These are phyloP conservation scores for Phytopythium ostracodes DNA, from an alignment of 352 stramenopile genomes.

Conservation along the genomic window DNA sequence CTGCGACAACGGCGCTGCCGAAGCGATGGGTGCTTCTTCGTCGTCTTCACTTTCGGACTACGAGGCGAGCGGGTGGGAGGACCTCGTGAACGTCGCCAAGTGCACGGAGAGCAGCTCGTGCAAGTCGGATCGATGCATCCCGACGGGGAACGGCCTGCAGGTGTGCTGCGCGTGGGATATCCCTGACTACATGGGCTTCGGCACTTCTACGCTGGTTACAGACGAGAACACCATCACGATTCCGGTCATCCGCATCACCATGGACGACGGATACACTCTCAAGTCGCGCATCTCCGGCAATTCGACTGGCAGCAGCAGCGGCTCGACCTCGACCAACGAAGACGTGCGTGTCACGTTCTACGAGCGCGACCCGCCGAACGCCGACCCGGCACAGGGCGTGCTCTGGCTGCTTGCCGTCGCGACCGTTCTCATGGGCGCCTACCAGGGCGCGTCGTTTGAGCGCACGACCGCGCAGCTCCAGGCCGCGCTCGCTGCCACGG, in stretches of 20 bases:
- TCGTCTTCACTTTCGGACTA: constrained; percentile 27
- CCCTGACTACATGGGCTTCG: constrained; percentile 67
- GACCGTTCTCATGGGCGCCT: constrained; percentile 68
- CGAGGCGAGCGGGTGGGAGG: constrained; percentile 20
- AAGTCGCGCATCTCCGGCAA: constrained; percentile 28
- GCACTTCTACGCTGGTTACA: constrained; percentile 24
- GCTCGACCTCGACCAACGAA: constrained; percentile 15
- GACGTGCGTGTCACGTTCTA: constrained; percentile 58
- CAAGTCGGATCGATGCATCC: constrained; percentile 58
- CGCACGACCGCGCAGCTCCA: constrained; percentile 61
- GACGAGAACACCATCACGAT: constrained; percentile 47
- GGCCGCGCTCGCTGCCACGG: constrained; percentile 35
- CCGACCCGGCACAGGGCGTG: constrained; percentile 65
- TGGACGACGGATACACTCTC: constrained; percentile 49
- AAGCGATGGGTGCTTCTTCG: constrained; percentile 19
- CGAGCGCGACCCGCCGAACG: constrained; percentile 44
- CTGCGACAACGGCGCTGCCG: constrained; percentile 44
- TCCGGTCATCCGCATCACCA: constrained; percentile 66
- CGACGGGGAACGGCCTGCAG: constrained; percentile 40
- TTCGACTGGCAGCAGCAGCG: neutral
- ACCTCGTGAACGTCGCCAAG: constrained; percentile 33
- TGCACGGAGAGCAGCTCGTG: constrained; percentile 42
- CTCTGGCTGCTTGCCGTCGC: constrained; percentile 75
- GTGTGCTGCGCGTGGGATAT: constrained; percentile 83
- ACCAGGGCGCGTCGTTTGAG: constrained; percentile 64